Percentiles rank a stretch among this genome's conserved stretches.
phyloP scores from a whole-genome alignment of 2,329 filamentous ascomycete species.

The Pseudocercospora fuligena region DNA sequence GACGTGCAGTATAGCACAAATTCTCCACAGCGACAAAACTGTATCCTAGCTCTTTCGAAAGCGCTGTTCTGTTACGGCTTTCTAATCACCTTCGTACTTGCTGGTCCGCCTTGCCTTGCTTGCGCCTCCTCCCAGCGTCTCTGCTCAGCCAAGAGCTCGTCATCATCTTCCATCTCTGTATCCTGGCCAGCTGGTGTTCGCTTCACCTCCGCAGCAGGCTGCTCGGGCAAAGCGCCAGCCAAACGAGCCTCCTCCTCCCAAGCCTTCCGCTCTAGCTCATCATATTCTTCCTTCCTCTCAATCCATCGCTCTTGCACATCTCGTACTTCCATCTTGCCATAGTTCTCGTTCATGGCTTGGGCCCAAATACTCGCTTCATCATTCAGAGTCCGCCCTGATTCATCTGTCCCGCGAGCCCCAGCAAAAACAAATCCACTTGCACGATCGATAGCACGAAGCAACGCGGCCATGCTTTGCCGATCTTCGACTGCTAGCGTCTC shows the following conservation, averaged over 20 bases:
- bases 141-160: conserved; percentile 38
- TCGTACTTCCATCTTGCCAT: conserved; percentile 73
- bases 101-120: conserved; percentile 17
- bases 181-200: conserved; percentile 32
- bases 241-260: conserved; percentile 73
- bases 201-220: conserved; percentile 31
- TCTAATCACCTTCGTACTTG: conserved; percentile 30
- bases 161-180: conserved; percentile 29
- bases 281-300: conserved; percentile 85
- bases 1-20: no score
- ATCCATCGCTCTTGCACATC: conserved; percentile 97
- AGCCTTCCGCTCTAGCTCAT: conserved; percentile 75
- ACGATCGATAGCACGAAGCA: conserved; percentile 86
- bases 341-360: conserved; percentile 79
- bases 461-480: conserved; percentile 93
- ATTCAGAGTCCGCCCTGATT: conserved; percentile 50
- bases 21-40: no score
- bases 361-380: conserved; percentile 78
- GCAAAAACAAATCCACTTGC: conserved; percentile 94
- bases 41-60: not conserved
- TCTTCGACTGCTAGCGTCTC: conserved; percentile 96
- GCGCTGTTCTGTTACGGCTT: conserved; percentile 14
- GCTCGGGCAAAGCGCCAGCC: conserved; percentile 36
- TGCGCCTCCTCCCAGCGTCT: conserved; percentile 36
- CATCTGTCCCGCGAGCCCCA: conserved; percentile 86